Percentiles rank a stretch among this genome's conserved stretches.
Conservation (phyloP, 495 filamentous ascomycete species). For the Jackrogersella minutella region DNA sequence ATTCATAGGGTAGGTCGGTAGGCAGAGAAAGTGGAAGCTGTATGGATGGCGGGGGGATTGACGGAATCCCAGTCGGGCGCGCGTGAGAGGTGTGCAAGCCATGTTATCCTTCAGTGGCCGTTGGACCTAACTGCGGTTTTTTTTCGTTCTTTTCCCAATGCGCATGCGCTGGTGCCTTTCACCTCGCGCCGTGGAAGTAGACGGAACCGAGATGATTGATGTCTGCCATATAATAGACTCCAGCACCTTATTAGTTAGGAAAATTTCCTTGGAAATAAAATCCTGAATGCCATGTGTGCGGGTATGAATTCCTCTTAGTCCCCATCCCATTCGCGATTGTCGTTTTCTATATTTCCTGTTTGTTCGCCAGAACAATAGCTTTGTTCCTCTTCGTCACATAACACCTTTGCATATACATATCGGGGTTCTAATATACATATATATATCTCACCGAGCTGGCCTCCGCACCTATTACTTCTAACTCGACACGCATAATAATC, state of each 20-base stretch:
- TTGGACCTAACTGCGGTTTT: not conserved
- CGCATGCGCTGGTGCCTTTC: conserved; percentile 13
- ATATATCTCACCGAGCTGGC: conserved; percentile 19
- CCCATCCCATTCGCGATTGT: not conserved
- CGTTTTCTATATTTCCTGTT: not conserved
- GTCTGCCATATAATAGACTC: not conserved
- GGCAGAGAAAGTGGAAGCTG: not conserved
- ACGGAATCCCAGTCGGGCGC: conserved; percentile 2
- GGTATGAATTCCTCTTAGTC: conserved; percentile 11
- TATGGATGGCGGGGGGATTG: too few relatives aligned
- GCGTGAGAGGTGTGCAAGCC: not conserved
- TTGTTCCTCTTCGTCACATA: too few relatives aligned
- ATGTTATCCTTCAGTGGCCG: conserved; percentile 22
- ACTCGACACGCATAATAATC: conserved; percentile 3
- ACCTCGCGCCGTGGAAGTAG: conserved; percentile 9
- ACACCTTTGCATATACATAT: too few relatives aligned
- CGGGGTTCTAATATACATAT: not conserved
- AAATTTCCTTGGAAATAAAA: not conserved
- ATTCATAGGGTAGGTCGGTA: conserved; percentile 6
- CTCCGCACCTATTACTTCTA: conserved; percentile 17
- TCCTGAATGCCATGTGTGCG: not conserved
- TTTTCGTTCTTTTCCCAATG: conserved; percentile 5
- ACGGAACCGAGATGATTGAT: not conserved
- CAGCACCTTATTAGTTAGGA: not conserved
- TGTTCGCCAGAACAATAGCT: too few relatives aligned